Evolutionary conservation across 129 eudicot genomes (phyloP).

Genomic region (Artemisia annua): DNA sequence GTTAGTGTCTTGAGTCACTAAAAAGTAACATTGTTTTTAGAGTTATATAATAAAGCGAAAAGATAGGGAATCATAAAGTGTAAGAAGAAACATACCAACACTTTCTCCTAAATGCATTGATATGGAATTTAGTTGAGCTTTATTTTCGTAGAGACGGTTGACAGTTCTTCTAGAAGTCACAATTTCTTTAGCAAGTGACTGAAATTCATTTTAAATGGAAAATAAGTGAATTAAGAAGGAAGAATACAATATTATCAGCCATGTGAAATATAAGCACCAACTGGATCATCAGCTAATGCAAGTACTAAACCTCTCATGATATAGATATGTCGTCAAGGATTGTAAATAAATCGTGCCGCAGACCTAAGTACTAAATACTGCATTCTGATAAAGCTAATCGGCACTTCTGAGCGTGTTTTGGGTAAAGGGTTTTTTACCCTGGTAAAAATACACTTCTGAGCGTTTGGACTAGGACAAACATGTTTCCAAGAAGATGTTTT

Average conservation of each 20-base stretch:
- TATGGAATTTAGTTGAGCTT: constrained; percentile 94
- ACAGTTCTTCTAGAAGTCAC: constrained; percentile 89
- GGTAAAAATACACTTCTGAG: too few relatives aligned
- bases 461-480: too few relatives aligned
- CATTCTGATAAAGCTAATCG: too few relatives aligned
- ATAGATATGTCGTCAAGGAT: too few relatives aligned
- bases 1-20: background rate
- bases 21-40: background rate
- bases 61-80: background rate
- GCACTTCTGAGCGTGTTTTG: too few relatives aligned
- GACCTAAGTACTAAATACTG: too few relatives aligned
- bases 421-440: too few relatives aligned
- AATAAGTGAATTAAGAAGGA: constrained; percentile 3
- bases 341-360: too few relatives aligned
- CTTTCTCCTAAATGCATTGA: constrained; percentile 99
- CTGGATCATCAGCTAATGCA: too few relatives aligned
- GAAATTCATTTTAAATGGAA: constrained; percentile 21
- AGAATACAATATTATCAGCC: background rate
- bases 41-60: background rate
- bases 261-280: background rate
- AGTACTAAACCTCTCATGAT: too few relatives aligned
- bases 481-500: too few relatives aligned
- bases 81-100: constrained; percentile 57
- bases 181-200: constrained; percentile 92
- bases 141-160: constrained; percentile 93